Conservation (phyloP, 495 filamentous ascomycete genomes). For the Xylaria flabelliformis region DNA sequence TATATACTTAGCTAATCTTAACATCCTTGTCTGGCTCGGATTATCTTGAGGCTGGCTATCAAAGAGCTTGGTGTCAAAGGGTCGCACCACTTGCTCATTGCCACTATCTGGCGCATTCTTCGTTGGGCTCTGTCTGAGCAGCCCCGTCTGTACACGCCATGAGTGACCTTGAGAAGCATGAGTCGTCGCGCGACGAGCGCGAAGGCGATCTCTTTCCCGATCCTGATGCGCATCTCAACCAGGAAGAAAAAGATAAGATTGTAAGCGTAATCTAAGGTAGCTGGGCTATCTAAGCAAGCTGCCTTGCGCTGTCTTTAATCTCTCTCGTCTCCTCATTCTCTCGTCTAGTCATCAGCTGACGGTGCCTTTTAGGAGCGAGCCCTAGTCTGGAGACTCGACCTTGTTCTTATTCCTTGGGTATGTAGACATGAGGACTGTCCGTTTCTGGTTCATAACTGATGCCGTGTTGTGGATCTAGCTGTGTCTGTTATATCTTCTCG, state of each 20-base stretch:
- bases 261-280: conserved; percentile 46
- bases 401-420: conserved; percentile 76
- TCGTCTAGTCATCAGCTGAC: conserved; percentile 22
- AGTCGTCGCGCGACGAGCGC: conserved; percentile 37
- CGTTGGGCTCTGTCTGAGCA: neutral
- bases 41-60: neutral
- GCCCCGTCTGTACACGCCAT: conserved; percentile 27
- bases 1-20: neutral
- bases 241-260: conserved; percentile 69
- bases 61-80: neutral
- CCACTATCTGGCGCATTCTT: neutral
- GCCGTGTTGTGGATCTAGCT: conserved; percentile 50
- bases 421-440: conserved; percentile 25
- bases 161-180: conserved; percentile 43
- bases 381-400: conserved; percentile 72
- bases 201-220: conserved; percentile 50
- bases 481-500: conserved; percentile 81
- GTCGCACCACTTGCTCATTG: neutral
- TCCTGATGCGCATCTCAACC: conserved; percentile 71
- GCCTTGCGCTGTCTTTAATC: neutral
- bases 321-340: too few relatives aligned
- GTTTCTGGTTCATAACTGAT: conserved; percentile 5
- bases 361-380: conserved; percentile 61
- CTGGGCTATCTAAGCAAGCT: neutral
- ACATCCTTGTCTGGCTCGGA: neutral